A percentile compares a stretch with the other conserved stretches of the same genome.
Conservation (phyloP, 306 rosid species). For the Ammopiptanthus mongolicus region DNA sequence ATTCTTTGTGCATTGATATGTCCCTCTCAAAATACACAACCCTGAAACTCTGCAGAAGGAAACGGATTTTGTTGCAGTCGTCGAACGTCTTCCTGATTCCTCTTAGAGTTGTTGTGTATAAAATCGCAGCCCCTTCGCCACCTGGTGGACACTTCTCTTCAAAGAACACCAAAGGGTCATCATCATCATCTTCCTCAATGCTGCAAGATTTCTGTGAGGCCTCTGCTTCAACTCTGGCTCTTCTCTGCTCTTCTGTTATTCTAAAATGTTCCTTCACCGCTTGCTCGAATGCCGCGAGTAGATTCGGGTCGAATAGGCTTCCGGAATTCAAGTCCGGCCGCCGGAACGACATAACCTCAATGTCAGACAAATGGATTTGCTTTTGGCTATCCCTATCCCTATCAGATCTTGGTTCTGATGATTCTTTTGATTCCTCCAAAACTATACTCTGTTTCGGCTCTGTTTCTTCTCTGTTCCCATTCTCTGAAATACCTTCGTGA, state of each 20-base stretch:
- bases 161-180: slow-evolving; percentile 38
- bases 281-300: slow-evolving; percentile 58
- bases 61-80: slow-evolving; percentile 68
- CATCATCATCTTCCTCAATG: slow-evolving; percentile 13
- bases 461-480: slow-evolving; percentile 8
- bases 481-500: neutral
- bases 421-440: slow-evolving; percentile 20
- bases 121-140: slow-evolving; percentile 49
- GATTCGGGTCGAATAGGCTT: slow-evolving; percentile 76
- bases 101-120: slow-evolving; percentile 74
- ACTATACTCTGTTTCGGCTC: slow-evolving; percentile 17
- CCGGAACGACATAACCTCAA: slow-evolving; percentile 50
- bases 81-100: slow-evolving; percentile 86
- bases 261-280: slow-evolving; percentile 49
- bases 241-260: slow-evolving; percentile 43
- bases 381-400: neutral
- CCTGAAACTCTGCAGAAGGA: slow-evolving; percentile 66
- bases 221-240: slow-evolving; percentile 21
- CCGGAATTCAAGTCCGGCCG: slow-evolving; percentile 69
- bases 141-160: slow-evolving; percentile 75
- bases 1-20: slow-evolving; percentile 74
- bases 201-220: slow-evolving; percentile 17
- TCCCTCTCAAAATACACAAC: slow-evolving; percentile 68
- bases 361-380: slow-evolving; percentile 34
- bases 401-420: neutral